Base-by-base conservation (phyloP, 495 filamentous ascomycete species). In the Xylaria bambusicola region DNA sequence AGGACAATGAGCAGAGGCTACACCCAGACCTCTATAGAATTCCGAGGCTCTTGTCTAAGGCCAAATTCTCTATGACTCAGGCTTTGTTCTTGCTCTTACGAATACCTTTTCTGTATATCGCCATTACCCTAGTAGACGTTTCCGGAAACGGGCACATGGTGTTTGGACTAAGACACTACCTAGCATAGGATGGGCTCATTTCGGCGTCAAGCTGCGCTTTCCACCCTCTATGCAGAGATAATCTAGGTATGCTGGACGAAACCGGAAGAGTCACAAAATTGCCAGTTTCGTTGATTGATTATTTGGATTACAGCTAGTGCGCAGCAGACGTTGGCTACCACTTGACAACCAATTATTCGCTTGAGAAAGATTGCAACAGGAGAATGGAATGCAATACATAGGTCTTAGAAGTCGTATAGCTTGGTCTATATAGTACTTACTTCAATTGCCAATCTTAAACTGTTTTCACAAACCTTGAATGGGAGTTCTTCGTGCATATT, bases 51-150 rank as follows among this genome's bases (percentile, higher is more conserved):
- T 33, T 52, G 41, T 60, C 56, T 36, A 45, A 26, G 47, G 18
- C 23, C 12, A 29, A 46, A 26, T 26, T 26, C 50, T 48, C 49
- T 40, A 21, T 10, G 21, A 2, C n/a, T 24, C 18, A 40, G 9
- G 17, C 58, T 61, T 61, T 61, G 51, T 61, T 55, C 58, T 54
- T 49, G 20, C n/a, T n/a, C n/a, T n/a, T n/a, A n/a, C n/a, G n/a
- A n/a, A n/a, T 35, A 17, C 20, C 26, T 17, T 35, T 56, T 48
- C 24, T 20, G 40, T 33, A 13, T 21, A n/a, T 36, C 3, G 18
- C 26, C 15, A 36, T 31, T 15, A 3, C 17, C 3, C 10, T 15
- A 23, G 12, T 42, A 8, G 44, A 56, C 58, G 58, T 20, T 55
- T 61, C 31, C 51, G 58, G 58, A 48, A 52, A 20, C 1, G 13